Conservation (phyloP, 2,329 filamentous ascomycete genomes). For the Arthrobotrys sinensis region DNA sequence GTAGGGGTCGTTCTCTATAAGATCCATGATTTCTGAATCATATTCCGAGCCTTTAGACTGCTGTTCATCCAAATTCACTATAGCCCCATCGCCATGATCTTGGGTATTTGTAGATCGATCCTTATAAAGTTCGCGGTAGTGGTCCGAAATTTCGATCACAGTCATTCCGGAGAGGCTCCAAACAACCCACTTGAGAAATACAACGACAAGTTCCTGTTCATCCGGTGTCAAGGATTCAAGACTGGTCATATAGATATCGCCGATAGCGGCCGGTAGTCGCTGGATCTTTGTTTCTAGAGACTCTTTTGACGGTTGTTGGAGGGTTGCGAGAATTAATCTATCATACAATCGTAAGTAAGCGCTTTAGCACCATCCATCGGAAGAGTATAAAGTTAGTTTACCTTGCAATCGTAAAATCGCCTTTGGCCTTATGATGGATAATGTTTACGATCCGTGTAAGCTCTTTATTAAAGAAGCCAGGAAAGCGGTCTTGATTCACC, state of each 20-base stretch:
- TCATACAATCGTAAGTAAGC: neutral
- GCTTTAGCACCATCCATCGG: neutral
- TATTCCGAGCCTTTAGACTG: neutral
- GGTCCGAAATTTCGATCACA: slow-evolving; percentile 31
- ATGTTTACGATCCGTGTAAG: slow-evolving; percentile 39
- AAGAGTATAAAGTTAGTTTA: neutral
- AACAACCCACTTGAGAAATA: slow-evolving; percentile 34
- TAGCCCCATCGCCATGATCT: neutral
- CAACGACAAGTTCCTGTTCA: slow-evolving; percentile 33
- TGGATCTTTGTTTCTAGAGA: slow-evolving; percentile 33
- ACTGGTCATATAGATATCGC: slow-evolving; percentile 45
- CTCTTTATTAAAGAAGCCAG: slow-evolving; percentile 14
- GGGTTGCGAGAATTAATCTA: slow-evolving; percentile 39
- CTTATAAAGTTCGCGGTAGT: slow-evolving; percentile 44
- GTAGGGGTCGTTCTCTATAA: slow-evolving; percentile 7
- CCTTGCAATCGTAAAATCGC: slow-evolving; percentile 51
- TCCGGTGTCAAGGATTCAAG: slow-evolving; percentile 34
- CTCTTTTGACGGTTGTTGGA: slow-evolving; percentile 49
- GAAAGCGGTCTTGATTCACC: slow-evolving; percentile 17
- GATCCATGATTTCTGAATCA: neutral
- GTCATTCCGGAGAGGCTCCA: slow-evolving; percentile 30
- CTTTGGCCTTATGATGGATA: slow-evolving; percentile 43
- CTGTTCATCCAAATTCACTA: neutral
- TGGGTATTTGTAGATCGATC: neutral
- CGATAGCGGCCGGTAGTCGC: slow-evolving; percentile 38